Evolutionary conservation across 257 asterid species (phyloP).

Genomic region (Cordia subcordata): DNA sequence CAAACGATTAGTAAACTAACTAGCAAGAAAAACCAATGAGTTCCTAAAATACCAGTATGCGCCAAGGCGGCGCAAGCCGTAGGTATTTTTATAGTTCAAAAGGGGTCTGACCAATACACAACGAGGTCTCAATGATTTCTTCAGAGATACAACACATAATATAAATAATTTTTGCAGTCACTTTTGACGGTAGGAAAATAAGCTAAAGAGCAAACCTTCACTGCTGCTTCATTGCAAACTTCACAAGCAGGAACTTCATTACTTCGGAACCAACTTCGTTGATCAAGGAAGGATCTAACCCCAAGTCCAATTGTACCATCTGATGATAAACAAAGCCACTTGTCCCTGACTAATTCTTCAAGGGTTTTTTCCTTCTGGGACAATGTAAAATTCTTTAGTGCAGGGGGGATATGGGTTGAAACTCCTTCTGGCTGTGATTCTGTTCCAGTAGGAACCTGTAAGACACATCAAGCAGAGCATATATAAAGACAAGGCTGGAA

Average conservation of each 20-base stretch:
- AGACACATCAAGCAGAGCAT: neutral
- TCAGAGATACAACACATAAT: too few relatives aligned
- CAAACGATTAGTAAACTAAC: too few relatives aligned
- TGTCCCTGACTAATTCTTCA: constrained; percentile 62
- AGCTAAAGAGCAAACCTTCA: constrained; percentile 50
- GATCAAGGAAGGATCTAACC: constrained; percentile 84
- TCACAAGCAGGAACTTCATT: constrained; percentile 81
- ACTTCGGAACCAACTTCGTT: constrained; percentile 80
- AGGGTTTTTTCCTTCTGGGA: constrained; percentile 76
- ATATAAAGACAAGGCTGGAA: neutral
- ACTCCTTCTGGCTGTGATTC: constrained; percentile 51
- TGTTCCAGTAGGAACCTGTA: constrained; percentile 43
- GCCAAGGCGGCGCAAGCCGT: neutral
- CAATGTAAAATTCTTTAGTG: constrained; percentile 68
- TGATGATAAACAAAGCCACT: constrained; percentile 66
- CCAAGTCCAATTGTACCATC: constrained; percentile 78
- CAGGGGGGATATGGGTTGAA: constrained; percentile 59
- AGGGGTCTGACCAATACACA: neutral
- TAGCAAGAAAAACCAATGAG: too few relatives aligned
- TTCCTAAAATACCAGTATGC: neutral
- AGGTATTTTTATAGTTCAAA: neutral
- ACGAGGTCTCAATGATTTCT: neutral
- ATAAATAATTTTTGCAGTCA: neutral
- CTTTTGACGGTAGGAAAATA: neutral
- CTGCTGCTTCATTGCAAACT: constrained; percentile 93